phyloP scores from a whole-genome alignment of 306 rosid genomes.

The Quillaja saponaria region DNA sequence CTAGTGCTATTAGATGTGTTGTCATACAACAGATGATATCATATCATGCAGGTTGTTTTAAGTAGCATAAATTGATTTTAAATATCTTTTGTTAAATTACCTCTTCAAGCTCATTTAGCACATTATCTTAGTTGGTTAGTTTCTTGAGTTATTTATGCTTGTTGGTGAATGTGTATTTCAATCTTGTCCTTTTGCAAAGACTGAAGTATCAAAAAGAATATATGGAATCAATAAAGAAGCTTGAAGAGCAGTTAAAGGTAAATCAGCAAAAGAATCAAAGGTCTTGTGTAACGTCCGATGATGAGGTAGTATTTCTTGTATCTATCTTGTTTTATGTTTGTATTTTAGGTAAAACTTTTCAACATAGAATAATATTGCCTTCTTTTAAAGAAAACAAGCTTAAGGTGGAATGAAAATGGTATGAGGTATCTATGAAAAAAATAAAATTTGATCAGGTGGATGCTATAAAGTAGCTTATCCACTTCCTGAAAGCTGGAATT shows the following conservation, averaged over 20 bases:
- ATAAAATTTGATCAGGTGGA: too few species aligned
- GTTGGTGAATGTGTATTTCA: conserved; percentile 26
- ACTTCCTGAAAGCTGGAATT: too few species aligned
- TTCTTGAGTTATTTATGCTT: conserved; percentile 3
- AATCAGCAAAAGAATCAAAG: conserved; percentile 56
- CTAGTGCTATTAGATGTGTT: too few species aligned
- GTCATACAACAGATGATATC: conserved; percentile 5
- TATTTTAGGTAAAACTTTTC: conserved; percentile 5
- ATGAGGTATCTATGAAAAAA: too few species aligned
- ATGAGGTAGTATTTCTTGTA: conserved; percentile 37
- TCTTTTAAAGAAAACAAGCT: conserved; percentile 26
- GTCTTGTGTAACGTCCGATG: conserved; percentile 34
- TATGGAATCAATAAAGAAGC: conserved; percentile 86
- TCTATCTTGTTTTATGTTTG: conserved; percentile 9
- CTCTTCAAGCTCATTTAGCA: conserved; percentile 23
- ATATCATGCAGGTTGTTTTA: conserved; percentile 13
- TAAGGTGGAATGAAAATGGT: conserved; percentile 4
- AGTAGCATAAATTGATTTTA: conserved; percentile 10
- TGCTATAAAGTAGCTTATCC: too few species aligned
- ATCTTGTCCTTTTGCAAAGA: conserved; percentile 53
- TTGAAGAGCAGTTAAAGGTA: too few species aligned
- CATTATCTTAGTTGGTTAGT: conserved; percentile 21
- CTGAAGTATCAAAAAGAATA: conserved; percentile 83
- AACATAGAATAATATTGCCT: conserved; percentile 15
- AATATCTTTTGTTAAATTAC: conserved; percentile 5